Conservation (phyloP, 225 moss, liverwort and hornwort genomes). For the Pseudisothecium myosuroides region DNA sequence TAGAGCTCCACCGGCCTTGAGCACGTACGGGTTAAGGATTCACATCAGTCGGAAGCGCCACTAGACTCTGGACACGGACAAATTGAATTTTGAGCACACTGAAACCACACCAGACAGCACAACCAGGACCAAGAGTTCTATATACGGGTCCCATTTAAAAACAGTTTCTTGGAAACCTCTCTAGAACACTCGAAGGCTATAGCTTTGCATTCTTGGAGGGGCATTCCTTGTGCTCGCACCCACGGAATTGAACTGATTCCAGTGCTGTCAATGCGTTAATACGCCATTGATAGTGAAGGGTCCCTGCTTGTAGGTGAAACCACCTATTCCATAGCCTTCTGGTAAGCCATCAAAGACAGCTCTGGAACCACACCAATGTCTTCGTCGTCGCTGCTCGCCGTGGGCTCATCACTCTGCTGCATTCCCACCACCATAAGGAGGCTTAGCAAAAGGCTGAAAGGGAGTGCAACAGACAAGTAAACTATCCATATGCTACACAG, state of each 20-base stretch:
- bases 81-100: background rate
- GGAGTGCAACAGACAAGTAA: background rate
- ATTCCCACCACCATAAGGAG: background rate
- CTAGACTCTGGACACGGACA: background rate
- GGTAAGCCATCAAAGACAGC: constrained; percentile 12
- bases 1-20: background rate
- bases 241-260: background rate
- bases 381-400: constrained; percentile 36
- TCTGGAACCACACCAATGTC: constrained; percentile 38
- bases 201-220: background rate
- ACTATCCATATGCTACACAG: background rate
- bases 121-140: background rate
- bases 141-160: background rate
- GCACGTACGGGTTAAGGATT: background rate
- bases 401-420: constrained; percentile 21
- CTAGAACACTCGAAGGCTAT: background rate
- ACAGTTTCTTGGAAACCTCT: background rate
- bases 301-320: background rate
- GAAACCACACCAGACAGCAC: constrained; percentile 1
- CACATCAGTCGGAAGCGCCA: background rate
- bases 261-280: background rate
- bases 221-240: background rate
- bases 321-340: background rate
- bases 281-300: background rate
- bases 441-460: background rate